phyloP scores from a whole-genome alignment of 257 asterid species.

The Lithospermum erythrorhizon region DNA sequence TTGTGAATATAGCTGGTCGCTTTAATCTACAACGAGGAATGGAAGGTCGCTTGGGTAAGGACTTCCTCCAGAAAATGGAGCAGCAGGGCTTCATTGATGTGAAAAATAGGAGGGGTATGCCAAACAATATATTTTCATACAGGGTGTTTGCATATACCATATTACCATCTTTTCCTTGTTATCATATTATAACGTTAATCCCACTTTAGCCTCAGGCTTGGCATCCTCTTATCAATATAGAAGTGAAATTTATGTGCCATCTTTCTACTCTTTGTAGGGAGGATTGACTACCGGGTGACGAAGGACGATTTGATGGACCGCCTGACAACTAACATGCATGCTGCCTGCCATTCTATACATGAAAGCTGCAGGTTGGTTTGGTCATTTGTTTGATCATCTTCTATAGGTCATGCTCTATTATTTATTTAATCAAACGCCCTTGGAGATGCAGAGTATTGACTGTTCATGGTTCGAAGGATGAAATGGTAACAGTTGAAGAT shows the following conservation, averaged over 20 bases:
- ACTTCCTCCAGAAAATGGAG: conserved; percentile 45
- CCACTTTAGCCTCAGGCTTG: too few relatives aligned
- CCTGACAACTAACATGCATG: conserved; percentile 45
- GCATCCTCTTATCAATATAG: not conserved
- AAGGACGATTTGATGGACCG: conserved; percentile 73
- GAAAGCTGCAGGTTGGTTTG: conserved; percentile 48
- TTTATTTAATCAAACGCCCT: not conserved
- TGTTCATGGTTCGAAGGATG: conserved; percentile 59
- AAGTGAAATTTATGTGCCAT: not conserved
- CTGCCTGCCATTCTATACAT: conserved; percentile 49
- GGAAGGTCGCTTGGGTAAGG: conserved; percentile 76
- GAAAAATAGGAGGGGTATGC: conserved; percentile 52
- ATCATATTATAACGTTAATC: not conserved
- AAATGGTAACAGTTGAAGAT: conserved; percentile 67
- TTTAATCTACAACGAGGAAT: conserved; percentile 66
- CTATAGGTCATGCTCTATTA: not conserved
- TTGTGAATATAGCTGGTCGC: conserved; percentile 79
- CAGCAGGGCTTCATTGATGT: conserved; percentile 59
- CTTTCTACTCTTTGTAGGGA: conserved; percentile 33
- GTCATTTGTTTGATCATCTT: not conserved
- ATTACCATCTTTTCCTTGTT: not conserved
- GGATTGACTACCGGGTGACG: conserved; percentile 52
- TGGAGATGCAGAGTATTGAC: conserved; percentile 55
- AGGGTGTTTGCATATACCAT: not conserved
- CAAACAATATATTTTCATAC: not conserved